phyloP scores from a whole-genome alignment of 495 filamentous ascomycete genomes.

The Cercophora scortea region DNA sequence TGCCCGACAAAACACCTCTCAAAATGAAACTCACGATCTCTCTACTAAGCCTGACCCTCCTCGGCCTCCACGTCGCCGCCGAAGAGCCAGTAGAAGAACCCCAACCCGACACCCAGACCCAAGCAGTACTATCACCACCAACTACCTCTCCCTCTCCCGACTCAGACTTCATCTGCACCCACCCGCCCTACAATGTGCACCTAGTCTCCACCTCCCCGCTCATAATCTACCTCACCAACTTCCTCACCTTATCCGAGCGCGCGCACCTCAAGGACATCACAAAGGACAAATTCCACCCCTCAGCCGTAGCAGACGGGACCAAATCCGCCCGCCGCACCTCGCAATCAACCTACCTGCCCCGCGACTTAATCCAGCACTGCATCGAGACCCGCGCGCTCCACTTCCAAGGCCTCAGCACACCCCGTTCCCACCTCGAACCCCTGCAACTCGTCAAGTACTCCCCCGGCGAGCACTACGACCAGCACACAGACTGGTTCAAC shows the following conservation, averaged over 20 bases:
- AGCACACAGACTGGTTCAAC: conserved; percentile 48
- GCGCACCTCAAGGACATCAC: conserved; percentile 25
- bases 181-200: conserved; percentile 34
- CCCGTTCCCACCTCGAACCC: conserved; percentile 35
- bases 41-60: background rate
- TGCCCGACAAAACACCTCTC: too few species aligned
- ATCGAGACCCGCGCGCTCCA: conserved; percentile 55
- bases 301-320: conserved; percentile 22
- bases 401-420: conserved; percentile 53
- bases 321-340: conserved; percentile 29
- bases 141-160: conserved; percentile 3
- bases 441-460: conserved; percentile 43
- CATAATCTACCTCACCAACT: conserved; percentile 43
- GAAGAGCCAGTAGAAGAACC: too few species aligned
- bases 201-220: conserved; percentile 43
- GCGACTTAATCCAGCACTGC: conserved; percentile 53
- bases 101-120: background rate
- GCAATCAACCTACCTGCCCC: conserved; percentile 28
- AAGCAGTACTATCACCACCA: conserved; percentile 12
- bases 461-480: conserved; percentile 33
- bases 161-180: conserved; percentile 18
- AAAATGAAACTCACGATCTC: too few species aligned
- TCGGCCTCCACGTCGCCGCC: background rate
- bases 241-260: conserved; percentile 30
- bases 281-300: conserved; percentile 23